A percentile compares a stretch with the other conserved stretches of the same genome.
Conservation (phyloP, 2,329 filamentous ascomycete species). For the Clonostachys rosea region DNA sequence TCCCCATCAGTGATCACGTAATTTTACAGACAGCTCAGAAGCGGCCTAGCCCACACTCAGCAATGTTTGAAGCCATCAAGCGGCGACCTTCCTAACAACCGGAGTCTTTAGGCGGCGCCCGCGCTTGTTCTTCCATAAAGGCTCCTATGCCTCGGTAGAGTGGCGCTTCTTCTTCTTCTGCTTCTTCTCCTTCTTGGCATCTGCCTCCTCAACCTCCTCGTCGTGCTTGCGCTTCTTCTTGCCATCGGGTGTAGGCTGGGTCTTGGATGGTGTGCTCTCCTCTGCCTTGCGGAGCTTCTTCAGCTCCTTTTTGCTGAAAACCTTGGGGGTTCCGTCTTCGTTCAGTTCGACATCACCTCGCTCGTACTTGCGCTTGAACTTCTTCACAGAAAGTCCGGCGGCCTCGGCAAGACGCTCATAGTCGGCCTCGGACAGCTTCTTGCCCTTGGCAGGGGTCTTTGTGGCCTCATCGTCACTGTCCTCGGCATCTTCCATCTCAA, state of each 20-base stretch:
- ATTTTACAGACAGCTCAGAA: no score
- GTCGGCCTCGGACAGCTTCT: conserved; percentile 49
- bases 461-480: conserved; percentile 22
- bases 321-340: conserved; percentile 59
- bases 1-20: no score
- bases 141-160: conserved; percentile 11
- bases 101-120: background rate
- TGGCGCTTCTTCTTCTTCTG: conserved; percentile 44
- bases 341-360: conserved; percentile 68
- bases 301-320: conserved; percentile 71
- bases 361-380: conserved; percentile 76
- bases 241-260: conserved; percentile 35
- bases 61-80: no score
- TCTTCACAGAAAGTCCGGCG: conserved; percentile 66
- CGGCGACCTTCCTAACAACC: no score
- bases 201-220: conserved; percentile 57
- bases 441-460: conserved; percentile 24
- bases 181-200: conserved; percentile 58
- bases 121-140: background rate
- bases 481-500: conserved; percentile 38
- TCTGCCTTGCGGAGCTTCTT: conserved; percentile 67
- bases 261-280: conserved; percentile 39
- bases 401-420: conserved; percentile 57
- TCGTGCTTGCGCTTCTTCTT: conserved; percentile 67
- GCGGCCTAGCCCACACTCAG: no score